Evolutionary conservation across 805 yeast species (phyloP).

Genomic region (Saccharomyces paradoxus): DNA sequence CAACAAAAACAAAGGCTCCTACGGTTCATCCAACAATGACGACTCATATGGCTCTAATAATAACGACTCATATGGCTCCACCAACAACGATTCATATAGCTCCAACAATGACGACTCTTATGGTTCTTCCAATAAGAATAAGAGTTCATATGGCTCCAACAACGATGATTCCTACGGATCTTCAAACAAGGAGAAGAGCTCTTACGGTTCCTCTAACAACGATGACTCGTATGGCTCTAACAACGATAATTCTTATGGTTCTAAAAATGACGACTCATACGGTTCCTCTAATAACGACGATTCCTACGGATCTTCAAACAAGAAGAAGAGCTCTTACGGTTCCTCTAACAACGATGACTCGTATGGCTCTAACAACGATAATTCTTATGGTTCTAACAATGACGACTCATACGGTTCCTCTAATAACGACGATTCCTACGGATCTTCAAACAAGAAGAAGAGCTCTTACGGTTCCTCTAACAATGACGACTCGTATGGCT

Average conservation of each 20-base stretch:
- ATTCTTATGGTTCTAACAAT: slow-evolving; percentile 19
- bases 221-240: slow-evolving; percentile 18
- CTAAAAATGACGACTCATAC: slow-evolving; percentile 10
- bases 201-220: slow-evolving; percentile 21
- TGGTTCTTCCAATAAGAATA: slow-evolving; percentile 20
- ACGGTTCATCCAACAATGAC: slow-evolving; percentile 15
- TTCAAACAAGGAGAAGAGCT: slow-evolving; percentile 19
- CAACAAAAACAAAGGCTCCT: slow-evolving; percentile 7
- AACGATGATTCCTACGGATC: slow-evolving; percentile 29
- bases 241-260: slow-evolving; percentile 14
- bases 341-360: slow-evolving; percentile 10
- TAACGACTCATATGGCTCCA: slow-evolving; percentile 14
- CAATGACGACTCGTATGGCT: slow-evolving; percentile 13
- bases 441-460: slow-evolving; percentile 15
- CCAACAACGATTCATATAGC: slow-evolving; percentile 27
- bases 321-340: slow-evolving; percentile 23
- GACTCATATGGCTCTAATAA: slow-evolving; percentile 9
- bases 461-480: slow-evolving; percentile 11
- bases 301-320: slow-evolving; percentile 9
- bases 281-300: slow-evolving; percentile 6
- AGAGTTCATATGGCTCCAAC: slow-evolving; percentile 25
- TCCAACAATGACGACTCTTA: slow-evolving; percentile 24
- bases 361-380: slow-evolving; percentile 20
- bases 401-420: slow-evolving; percentile 19
- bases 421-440: slow-evolving; percentile 27